Conservation (phyloP, 2,329 filamentous ascomycete genomes). For the Cladosporium austrohemisphaericum region DNA sequence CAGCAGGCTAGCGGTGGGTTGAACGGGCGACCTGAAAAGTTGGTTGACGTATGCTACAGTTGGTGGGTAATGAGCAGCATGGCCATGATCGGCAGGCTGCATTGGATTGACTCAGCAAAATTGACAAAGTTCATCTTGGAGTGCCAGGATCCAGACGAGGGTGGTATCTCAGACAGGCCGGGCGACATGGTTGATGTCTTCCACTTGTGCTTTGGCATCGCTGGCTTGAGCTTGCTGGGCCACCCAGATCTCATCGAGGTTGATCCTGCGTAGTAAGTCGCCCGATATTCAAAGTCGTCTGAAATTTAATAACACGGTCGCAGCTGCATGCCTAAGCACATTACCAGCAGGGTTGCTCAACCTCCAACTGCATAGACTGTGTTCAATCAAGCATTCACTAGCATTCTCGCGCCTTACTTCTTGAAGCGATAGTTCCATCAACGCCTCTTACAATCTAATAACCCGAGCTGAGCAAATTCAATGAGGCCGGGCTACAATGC, state of each 20-base stretch:
- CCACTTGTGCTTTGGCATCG: constrained; percentile 85
- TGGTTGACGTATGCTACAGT: constrained; percentile 96
- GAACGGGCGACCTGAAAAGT: constrained; percentile 91
- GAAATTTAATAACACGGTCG: not conserved
- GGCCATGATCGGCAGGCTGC: constrained; percentile 78
- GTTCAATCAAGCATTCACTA: not conserved
- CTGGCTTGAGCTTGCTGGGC: constrained; percentile 78
- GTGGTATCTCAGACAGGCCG: constrained; percentile 85
- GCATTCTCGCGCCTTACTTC: too few species aligned
- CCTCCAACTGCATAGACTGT: not conserved
- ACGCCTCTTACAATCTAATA: constrained; percentile 67
- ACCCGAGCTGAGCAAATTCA: constrained; percentile 49
- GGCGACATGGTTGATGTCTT: constrained; percentile 97
- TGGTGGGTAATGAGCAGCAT: constrained; percentile 97
- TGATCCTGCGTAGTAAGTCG: constrained; percentile 75
- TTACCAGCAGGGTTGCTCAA: constrained; percentile 53
- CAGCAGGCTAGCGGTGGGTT: constrained; percentile 83
- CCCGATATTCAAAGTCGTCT: not conserved
- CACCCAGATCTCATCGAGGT: constrained; percentile 74
- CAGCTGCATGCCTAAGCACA: constrained; percentile 56
- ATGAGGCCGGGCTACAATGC: constrained; percentile 67
- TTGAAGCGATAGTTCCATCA: too few species aligned
- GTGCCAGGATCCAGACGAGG: constrained; percentile 80
- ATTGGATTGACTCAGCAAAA: constrained; percentile 88
- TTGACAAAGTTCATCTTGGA: constrained; percentile 77